A percentile compares a stretch with the other conserved stretches of the same genome.
Evolutionary conservation across 441 rosid species (phyloP).

Genomic region (Populus hybrid): DNA sequence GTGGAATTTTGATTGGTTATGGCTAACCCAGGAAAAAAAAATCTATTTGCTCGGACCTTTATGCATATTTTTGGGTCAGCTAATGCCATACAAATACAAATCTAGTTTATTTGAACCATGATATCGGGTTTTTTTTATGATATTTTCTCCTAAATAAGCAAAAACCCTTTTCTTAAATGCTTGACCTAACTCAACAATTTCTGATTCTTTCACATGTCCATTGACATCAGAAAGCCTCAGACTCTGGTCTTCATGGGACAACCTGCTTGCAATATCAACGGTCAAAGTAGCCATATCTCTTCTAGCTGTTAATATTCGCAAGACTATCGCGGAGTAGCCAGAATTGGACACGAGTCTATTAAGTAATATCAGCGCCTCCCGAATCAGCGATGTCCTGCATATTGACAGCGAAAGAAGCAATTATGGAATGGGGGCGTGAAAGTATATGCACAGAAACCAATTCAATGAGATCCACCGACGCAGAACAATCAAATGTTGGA

Average conservation of each 20-base stretch:
- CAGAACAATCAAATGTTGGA: no score
- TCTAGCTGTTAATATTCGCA: constrained; percentile 58
- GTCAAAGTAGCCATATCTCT: constrained; percentile 80
- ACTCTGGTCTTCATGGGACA: constrained; percentile 45
- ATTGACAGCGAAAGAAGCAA: not conserved
- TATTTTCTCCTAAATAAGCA: constrained; percentile 52
- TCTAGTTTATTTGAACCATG: not conserved
- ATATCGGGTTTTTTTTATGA: constrained; percentile 1
- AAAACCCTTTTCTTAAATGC: constrained; percentile 65
- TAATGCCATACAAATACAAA: not conserved
- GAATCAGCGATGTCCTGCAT: constrained; percentile 58
- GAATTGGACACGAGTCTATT: constrained; percentile 75
- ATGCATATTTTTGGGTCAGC: not conserved
- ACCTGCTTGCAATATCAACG: constrained; percentile 62
- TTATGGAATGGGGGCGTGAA: not conserved
- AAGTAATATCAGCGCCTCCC: constrained; percentile 77
- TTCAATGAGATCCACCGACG: not conserved
- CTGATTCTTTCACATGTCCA: constrained; percentile 52
- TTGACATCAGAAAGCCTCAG: constrained; percentile 26
- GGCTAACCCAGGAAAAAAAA: not conserved
- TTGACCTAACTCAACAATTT: constrained; percentile 61
- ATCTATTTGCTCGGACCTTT: not conserved
- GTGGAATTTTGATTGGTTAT: not conserved
- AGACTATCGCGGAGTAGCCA: constrained; percentile 45
- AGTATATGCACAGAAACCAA: not conserved